These are phyloP conservation scores for Orbilia brochopaga DNA, from an alignment of 2,329 filamentous ascomycete genomes.

Conservation along the genomic window DNA sequence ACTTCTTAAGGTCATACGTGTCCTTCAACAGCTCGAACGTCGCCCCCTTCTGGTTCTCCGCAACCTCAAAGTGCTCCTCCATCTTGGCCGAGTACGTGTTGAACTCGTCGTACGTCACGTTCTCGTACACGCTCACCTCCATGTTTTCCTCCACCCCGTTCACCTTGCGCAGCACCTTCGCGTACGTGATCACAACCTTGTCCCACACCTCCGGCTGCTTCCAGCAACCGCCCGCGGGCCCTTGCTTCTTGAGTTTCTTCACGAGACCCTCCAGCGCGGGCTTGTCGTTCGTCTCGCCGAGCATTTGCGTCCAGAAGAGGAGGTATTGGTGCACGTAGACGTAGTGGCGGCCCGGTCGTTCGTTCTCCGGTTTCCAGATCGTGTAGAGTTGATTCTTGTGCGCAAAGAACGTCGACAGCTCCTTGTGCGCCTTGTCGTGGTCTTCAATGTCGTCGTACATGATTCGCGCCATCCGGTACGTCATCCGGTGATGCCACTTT, in stretches of 20 bases:
- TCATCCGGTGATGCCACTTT: slow-evolving; percentile 94
- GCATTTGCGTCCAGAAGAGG: slow-evolving; percentile 76
- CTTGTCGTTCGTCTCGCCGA: slow-evolving; percentile 77
- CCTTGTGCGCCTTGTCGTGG: slow-evolving; percentile 71
- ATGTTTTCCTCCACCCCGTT: slow-evolving; percentile 67
- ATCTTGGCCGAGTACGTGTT: slow-evolving; percentile 66
- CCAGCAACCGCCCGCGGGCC: slow-evolving; percentile 72
- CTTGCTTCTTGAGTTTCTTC: slow-evolving; percentile 75
- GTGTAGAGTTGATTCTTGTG: slow-evolving; percentile 95
- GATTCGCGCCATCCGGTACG: slow-evolving; percentile 71
- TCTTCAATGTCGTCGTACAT: slow-evolving; percentile 62
- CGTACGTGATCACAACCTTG: slow-evolving; percentile 66
- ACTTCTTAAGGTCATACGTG: slow-evolving; percentile 72
- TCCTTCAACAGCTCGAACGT: slow-evolving; percentile 70
- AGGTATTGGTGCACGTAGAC: slow-evolving; percentile 90
- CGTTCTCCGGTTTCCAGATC: slow-evolving; percentile 91
- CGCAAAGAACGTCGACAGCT: slow-evolving; percentile 82
- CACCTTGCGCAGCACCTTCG: slow-evolving; percentile 65
- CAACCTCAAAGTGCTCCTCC: slow-evolving; percentile 61
- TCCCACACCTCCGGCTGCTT: slow-evolving; percentile 70
- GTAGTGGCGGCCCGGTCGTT: slow-evolving; percentile 81
- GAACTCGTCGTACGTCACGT: slow-evolving; percentile 70
- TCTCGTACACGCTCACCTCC: slow-evolving; percentile 70
- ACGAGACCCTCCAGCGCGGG: slow-evolving; percentile 77
- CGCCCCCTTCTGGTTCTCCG: slow-evolving; percentile 53